These are phyloP conservation scores for Candolleomyces aberdarensis DNA, from an alignment of 768 basidiomycete species.

Conservation along the genomic window DNA sequence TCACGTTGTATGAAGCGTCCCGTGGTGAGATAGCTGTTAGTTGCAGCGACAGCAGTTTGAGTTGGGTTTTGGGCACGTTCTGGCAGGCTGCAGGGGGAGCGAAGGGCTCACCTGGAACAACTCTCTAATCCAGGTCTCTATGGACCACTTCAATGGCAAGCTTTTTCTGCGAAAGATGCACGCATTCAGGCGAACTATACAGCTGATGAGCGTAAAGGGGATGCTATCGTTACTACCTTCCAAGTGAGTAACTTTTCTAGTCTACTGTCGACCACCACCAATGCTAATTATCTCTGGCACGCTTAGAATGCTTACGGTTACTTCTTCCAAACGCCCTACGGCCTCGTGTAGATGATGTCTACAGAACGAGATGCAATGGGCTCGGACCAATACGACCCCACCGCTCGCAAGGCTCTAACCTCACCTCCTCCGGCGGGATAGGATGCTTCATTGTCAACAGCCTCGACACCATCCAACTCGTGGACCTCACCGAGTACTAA, in stretches of 20 bases:
- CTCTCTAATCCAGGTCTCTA: not conserved
- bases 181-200: not conserved
- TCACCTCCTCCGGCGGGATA: constrained; percentile 75
- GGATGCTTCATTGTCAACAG: constrained; percentile 90
- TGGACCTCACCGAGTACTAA: constrained; percentile 82
- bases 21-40: not conserved
- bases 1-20: too few species aligned
- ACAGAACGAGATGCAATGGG: constrained; percentile 89
- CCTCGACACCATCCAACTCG: constrained; percentile 82
- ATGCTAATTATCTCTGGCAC: constrained; percentile 52
- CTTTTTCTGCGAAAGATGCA: not conserved
- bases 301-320: constrained; percentile 85
- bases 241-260: constrained; percentile 43
- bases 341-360: too few species aligned
- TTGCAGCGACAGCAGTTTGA: not conserved
- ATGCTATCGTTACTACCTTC: constrained; percentile 77
- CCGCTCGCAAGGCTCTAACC: constrained; percentile 73
- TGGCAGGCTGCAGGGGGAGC: not conserved
- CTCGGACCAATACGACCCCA: constrained; percentile 88
- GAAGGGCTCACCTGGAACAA: not conserved
- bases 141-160: not conserved
- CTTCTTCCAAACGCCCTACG: too few species aligned
- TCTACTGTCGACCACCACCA: not conserved
- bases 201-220: constrained; percentile 60
- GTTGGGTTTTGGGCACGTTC: not conserved